Base-by-base conservation (phyloP, 192 early-diverging fungal genomes). In the Podila horticola region DNA sequence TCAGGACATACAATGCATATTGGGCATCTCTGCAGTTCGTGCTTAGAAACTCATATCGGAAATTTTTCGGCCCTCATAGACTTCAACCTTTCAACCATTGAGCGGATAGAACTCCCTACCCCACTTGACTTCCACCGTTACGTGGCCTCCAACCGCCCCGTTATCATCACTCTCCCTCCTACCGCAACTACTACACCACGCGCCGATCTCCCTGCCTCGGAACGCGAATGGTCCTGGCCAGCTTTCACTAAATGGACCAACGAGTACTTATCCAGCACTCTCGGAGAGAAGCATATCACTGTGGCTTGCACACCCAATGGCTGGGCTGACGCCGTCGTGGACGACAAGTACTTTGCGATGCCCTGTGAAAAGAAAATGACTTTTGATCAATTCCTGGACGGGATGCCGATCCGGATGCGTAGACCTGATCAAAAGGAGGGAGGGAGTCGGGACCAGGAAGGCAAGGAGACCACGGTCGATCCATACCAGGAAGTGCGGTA, bases 171-270 rank as follows among this genome's bases (percentile, higher is more conserved):
- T 19, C 64, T 85, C 71, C 64, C 62, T 3, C 50, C 62, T n/a
- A 29, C 52, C 3, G 29, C 65, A 6, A 74, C 66, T n/a, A 79
- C 51, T 9, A 59, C 62, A 62, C 72, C 67, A 33, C 64, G 79
- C 49, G 22, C 67, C 55, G 51, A 51, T 1, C 58, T 64, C 1
- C 29, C 70, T 0, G 19, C 60, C 22, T 41, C 58, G 26, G 75
- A 68, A 7, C 45, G 57, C 36, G 64, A 63, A 57, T 79, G 85
- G 66, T 55, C 82, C 17, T 88, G 84, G 84, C 76, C 81, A 11
- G 87, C 87, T 2, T 71, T 67, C 41, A 84, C 81, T 31, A 58
- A 74, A 62, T 88, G 87, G 87, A 88, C 87, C 5, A 84, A 88
- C 58, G 81, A 81, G 2, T 88, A 88, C 60, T 62, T 88, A 8